phyloP scores from a whole-genome alignment of 169 alveolate species.

The Cyclospora cayetanensis region DNA sequence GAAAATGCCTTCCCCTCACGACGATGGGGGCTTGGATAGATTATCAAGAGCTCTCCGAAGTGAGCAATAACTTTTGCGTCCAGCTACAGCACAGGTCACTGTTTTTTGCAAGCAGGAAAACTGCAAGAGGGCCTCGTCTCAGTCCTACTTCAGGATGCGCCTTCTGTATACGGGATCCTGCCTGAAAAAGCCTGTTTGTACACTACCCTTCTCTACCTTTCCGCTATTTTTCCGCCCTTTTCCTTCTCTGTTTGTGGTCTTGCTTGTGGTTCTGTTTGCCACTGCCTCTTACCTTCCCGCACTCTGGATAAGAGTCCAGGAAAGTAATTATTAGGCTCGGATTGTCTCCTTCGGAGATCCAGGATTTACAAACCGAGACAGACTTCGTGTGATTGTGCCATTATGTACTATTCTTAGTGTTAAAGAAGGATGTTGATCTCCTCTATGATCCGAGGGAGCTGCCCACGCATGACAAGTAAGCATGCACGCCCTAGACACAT shows the following conservation, averaged over 20 bases:
- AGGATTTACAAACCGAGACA: no score
- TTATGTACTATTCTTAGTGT: neutral
- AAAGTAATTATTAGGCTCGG: no score
- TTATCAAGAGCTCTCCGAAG: conserved; percentile 11
- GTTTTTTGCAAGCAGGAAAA: neutral
- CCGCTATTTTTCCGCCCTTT: neutral
- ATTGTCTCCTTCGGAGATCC: no score
- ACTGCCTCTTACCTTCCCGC: neutral
- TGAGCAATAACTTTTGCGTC: neutral
- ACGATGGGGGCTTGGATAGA: neutral
- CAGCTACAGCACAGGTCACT: neutral
- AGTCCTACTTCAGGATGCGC: no score
- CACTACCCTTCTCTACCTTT: neutral
- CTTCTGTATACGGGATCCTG: no score
- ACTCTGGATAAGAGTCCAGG: neutral
- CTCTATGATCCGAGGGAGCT: conserved; percentile 46
- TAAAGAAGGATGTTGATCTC: neutral
- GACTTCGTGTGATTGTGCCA: no score
- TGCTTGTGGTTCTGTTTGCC: neutral
- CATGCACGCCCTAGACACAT: no score
- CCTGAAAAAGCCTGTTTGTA: no score
- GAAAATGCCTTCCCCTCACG: neutral
- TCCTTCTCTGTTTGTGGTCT: neutral
- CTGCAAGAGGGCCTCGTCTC: no score
- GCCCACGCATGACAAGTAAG: neutral